A percentile compares a stretch with the other conserved stretches of the same genome.
phyloP scores from a whole-genome alignment of 352 stramenopile species.

The Pythium phragmiticola region DNA sequence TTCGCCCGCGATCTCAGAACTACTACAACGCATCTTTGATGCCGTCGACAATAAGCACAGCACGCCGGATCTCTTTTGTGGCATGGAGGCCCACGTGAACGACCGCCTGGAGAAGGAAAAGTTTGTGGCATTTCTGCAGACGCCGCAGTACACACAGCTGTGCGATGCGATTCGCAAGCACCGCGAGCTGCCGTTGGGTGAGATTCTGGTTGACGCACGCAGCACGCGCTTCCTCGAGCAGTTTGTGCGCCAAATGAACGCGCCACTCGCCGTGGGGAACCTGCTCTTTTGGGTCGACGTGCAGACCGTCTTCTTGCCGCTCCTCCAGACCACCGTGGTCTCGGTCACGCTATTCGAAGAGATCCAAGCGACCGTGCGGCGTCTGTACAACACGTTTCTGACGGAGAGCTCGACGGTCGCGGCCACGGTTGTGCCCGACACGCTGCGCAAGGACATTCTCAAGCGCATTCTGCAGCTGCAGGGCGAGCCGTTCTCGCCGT shows the following conservation, averaged over 20 bases:
- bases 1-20: conserved; percentile 19
- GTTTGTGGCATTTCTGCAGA: conserved; percentile 51
- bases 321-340: conserved; percentile 61
- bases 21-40: conserved; percentile 35
- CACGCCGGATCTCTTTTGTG: conserved; percentile 59
- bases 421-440: conserved; percentile 45
- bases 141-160: conserved; percentile 45
- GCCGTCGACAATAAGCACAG: conserved; percentile 32
- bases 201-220: conserved; percentile 56
- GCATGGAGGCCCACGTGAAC: conserved; percentile 53
- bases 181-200: conserved; percentile 58
- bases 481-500: conserved; percentile 71
- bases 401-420: conserved; percentile 34
- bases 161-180: conserved; percentile 53
- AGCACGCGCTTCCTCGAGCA: conserved; percentile 55
- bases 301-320: conserved; percentile 63
- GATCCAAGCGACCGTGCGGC: conserved; percentile 59
- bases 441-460: conserved; percentile 56
- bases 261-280: conserved; percentile 40
- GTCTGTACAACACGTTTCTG: conserved; percentile 66
- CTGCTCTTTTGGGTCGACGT: conserved; percentile 76
- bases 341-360: conserved; percentile 75
- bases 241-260: conserved; percentile 38
- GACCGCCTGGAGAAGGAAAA: conserved; percentile 45
- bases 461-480: conserved; percentile 70